Evolutionary conservation across 2,329 filamentous ascomycete species (phyloP), one percentile per base, ranked within the genome.

Genomic region (Tolypocladium capitatum): DNA sequence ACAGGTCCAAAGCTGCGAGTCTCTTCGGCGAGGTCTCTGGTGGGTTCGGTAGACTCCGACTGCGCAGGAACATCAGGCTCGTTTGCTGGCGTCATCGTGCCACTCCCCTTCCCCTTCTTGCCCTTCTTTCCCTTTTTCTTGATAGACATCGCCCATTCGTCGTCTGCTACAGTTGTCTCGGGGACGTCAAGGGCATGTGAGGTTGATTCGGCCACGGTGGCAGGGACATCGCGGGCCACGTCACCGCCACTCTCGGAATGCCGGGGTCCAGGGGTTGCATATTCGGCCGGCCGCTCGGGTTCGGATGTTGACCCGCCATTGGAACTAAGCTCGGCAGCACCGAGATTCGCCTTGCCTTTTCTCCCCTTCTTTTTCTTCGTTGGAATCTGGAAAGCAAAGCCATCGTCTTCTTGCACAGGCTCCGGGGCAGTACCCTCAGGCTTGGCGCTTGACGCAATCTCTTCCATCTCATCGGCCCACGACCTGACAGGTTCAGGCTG

Each of bases 361-460:
- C 63, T 64, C 61, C 53, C 65, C 58, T 64, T 64, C 55, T 62
- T 63, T 44, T 60, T 68, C 52, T 72, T 74, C 50, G 66, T 69
- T 49, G 66, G 69, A 46, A 59, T 57, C 45, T 67, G 62, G 33
- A 62, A 54, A 4, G 63, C 63, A 49, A 53, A 57, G 32, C 61
- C 58, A 24, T 52, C 53, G 18, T 53, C 49, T 32, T 46, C 47
- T 30, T 42, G 11, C 35, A 32, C 11, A n/a, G 13, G 5, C 20
- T 41, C 20, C 18, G 5, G 14, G 18, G 36, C 30, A 36, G 27
- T n/a, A 14, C 13, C 7, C 33, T 24, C 43, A 20, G 24, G n/a
- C 16, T 28, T 28, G 13, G 28, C 34, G 34, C 45, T 18, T 21
- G 47, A 35, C 14, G 21, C 44, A 8, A 32, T 34, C n/a, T 46